Conservation (phyloP, 2,329 filamentous ascomycete species). For the Fusarium denticulatum region DNA sequence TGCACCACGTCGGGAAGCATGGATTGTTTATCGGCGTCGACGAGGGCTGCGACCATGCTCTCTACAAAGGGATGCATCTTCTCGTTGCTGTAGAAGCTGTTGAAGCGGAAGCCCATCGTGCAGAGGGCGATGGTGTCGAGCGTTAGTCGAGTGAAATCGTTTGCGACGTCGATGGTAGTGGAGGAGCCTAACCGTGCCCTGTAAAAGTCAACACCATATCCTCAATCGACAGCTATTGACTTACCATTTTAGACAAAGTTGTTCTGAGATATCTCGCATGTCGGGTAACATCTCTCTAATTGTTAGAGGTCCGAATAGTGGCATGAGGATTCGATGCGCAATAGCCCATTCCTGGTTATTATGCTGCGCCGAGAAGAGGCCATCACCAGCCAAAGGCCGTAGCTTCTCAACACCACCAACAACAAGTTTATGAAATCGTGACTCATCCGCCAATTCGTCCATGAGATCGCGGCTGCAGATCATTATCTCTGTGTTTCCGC, state of each 20-base stretch:
- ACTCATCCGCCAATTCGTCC: constrained; percentile 72
- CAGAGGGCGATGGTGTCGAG: constrained; percentile 14
- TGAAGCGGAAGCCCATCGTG: constrained; percentile 15
- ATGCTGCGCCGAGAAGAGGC: constrained; percentile 67
- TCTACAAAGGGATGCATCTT: constrained; percentile 1
- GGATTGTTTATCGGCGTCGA: not conserved
- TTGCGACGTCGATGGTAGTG: not conserved
- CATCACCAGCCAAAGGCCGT: constrained; percentile 69
- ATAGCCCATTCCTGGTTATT: constrained; percentile 72
- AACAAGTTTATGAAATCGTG: constrained; percentile 69
- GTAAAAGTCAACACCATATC: not conserved
- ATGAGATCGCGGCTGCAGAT: constrained; percentile 40
- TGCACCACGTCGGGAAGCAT: not conserved
- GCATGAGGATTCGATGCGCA: constrained; percentile 72
- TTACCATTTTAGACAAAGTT: constrained; percentile 71
- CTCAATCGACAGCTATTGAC: too few species aligned
- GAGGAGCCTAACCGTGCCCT: not conserved
- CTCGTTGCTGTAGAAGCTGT: constrained; percentile 6
- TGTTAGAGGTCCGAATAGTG: constrained; percentile 74
- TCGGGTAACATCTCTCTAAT: constrained; percentile 76
- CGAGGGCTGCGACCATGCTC: constrained; percentile 3
- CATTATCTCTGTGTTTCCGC: not conserved
- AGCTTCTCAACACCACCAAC: constrained; percentile 60
- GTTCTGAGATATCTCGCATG: constrained; percentile 73
- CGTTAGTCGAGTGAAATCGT: not conserved